Conservation (phyloP, 1,139 yeast genomes). For the Candida labiduridarum region DNA sequence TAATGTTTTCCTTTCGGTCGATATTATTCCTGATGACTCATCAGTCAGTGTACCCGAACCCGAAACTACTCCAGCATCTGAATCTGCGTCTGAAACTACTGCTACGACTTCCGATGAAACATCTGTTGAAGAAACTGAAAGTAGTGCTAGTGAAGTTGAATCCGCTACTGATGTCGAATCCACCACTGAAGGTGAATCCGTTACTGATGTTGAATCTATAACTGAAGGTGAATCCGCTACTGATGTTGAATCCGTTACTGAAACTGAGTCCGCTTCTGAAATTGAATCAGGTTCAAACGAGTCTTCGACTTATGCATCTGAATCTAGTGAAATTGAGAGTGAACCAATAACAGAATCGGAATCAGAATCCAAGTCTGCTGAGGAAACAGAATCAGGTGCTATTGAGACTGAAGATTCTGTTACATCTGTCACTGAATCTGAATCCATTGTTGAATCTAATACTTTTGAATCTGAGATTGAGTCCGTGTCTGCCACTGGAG, state of each 20-base stretch:
- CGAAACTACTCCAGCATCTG: slow-evolving; percentile 13
- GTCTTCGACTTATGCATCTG: no score
- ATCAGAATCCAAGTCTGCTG: no score
- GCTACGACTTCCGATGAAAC: background rate
- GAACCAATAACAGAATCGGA: no score
- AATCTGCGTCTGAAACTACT: slow-evolving; percentile 8
- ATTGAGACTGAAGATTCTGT: slow-evolving; percentile 33
- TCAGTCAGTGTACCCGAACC: slow-evolving; percentile 4
- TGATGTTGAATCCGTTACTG: background rate
- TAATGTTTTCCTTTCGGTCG: slow-evolving; percentile 14
- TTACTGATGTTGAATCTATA: background rate
- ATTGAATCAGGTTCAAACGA: no score
- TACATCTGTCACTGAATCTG: no score
- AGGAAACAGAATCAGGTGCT: slow-evolving; percentile 21
- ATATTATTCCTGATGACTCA: slow-evolving; percentile 32
- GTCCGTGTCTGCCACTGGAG: slow-evolving; percentile 20
- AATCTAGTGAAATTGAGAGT: no score
- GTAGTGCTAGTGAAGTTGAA: background rate
- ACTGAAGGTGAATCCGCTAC: background rate
- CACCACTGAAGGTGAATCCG: no score
- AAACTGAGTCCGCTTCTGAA: no score
- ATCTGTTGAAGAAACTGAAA: background rate
- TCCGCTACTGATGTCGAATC: background rate
- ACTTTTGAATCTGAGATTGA: slow-evolving; percentile 32
- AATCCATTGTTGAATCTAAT: no score